These are phyloP conservation scores for Ochetophila trinervis DNA, from an alignment of 306 rosid genomes.

Conservation along the genomic window DNA sequence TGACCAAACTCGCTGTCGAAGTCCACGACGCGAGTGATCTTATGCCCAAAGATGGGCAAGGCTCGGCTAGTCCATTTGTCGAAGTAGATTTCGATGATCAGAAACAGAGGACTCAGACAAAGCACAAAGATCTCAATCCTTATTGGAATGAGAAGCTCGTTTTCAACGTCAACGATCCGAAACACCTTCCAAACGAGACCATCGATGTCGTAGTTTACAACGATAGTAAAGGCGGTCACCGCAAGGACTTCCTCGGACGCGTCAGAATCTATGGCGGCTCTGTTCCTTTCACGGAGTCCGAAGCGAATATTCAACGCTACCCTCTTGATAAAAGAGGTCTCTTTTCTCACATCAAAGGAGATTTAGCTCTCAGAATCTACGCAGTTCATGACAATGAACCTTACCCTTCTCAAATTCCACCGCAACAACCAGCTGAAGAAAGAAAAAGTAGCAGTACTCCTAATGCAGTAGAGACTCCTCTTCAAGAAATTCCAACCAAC, in stretches of 20 bases:
- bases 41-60: slow-evolving; percentile 79
- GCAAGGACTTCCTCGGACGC: slow-evolving; percentile 66
- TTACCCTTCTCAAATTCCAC: slow-evolving; percentile 19
- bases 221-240: slow-evolving; percentile 37
- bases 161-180: slow-evolving; percentile 45
- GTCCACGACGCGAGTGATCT: slow-evolving; percentile 70
- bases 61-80: slow-evolving; percentile 71
- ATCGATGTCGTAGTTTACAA: slow-evolving; percentile 55
- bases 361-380: slow-evolving; percentile 63
- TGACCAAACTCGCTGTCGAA: slow-evolving; percentile 70
- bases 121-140: slow-evolving; percentile 65
- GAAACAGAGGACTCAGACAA: slow-evolving; percentile 55
- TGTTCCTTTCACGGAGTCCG: slow-evolving; percentile 58
- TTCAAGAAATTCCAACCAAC: slow-evolving; percentile 64
- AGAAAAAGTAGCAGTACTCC: background rate
- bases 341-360: slow-evolving; percentile 68
- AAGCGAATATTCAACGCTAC: slow-evolving; percentile 54
- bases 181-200: slow-evolving; percentile 50
- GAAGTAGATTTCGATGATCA: slow-evolving; percentile 61
- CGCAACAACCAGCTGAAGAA: background rate
- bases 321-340: slow-evolving; percentile 79
- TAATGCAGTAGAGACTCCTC: slow-evolving; percentile 36
- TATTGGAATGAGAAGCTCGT: slow-evolving; percentile 67
- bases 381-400: slow-evolving; percentile 22
- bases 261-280: slow-evolving; percentile 63